Conservation (phyloP, 352 stramenopile genomes). For the Thraustotheca clavata region DNA sequence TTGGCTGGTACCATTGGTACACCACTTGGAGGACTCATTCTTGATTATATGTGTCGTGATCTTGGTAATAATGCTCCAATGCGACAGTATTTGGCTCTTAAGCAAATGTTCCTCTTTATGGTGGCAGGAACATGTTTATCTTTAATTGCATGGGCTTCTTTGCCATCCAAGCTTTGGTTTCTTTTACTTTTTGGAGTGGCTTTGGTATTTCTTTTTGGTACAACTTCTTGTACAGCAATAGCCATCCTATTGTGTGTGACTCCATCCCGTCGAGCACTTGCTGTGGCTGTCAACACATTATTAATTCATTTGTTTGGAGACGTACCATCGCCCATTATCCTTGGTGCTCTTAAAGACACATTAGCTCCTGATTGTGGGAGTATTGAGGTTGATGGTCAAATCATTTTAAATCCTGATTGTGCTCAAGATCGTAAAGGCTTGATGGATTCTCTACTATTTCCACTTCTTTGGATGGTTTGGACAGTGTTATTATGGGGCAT, state of each 20-base stretch:
- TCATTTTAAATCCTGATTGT: conserved; percentile 58
- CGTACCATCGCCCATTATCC: conserved; percentile 89
- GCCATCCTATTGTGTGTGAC: conserved; percentile 86
- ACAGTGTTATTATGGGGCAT: conserved; percentile 46
- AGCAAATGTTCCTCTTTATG: conserved; percentile 68
- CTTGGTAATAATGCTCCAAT: conserved; percentile 27
- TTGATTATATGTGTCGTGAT: conserved; percentile 42
- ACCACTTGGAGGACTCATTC: conserved; percentile 71
- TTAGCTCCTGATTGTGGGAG: conserved; percentile 85
- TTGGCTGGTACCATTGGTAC: conserved; percentile 84
- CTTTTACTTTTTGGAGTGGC: conserved; percentile 58
- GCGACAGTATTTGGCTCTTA: conserved; percentile 45
- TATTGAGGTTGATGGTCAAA: conserved; percentile 47
- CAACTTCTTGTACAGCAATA: conserved; percentile 74
- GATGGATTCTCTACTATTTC: conserved; percentile 59
- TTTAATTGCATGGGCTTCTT: conserved; percentile 52
- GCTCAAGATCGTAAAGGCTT: conserved; percentile 49
- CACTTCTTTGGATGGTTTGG: conserved; percentile 66
- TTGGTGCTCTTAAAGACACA: conserved; percentile 89
- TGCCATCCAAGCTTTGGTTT: conserved; percentile 42
- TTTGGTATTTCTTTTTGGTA: conserved; percentile 66
- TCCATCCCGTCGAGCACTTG: conserved; percentile 78
- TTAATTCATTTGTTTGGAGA: conserved; percentile 91
- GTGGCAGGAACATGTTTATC: conserved; percentile 40
- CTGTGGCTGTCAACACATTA: conserved; percentile 85